phyloP scores from a whole-genome alignment of 176 grass and related monocot species.

The Guadua angustifolia region DNA sequence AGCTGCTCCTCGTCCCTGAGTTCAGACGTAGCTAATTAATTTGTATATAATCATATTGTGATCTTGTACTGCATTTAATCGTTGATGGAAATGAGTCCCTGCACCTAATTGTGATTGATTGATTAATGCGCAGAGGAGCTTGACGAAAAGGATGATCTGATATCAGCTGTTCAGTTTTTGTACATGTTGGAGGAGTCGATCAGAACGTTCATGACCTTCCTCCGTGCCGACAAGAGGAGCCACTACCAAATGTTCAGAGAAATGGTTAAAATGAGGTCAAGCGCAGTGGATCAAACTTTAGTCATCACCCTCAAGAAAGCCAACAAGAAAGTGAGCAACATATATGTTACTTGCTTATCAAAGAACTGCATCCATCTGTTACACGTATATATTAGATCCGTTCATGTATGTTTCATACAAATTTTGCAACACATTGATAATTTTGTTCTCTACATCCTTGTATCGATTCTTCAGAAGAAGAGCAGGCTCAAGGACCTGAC shows the following conservation, averaged over 20 bases:
- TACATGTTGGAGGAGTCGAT: conserved; percentile 70
- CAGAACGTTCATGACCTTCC: conserved; percentile 85
- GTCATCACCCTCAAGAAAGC: conserved; percentile 57
- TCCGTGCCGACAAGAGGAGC: conserved; percentile 69
- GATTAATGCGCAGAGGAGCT: conserved; percentile 48
- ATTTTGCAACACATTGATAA: too few relatives aligned
- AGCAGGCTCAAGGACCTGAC: conserved; percentile 72
- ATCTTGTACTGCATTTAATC: neutral
- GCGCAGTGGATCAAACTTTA: conserved; percentile 43
- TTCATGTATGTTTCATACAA: too few relatives aligned
- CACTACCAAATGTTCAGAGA: conserved; percentile 72
- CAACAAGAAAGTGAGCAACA: conserved; percentile 57
- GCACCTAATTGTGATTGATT: neutral
- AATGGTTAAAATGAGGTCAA: conserved; percentile 53
- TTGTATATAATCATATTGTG: neutral
- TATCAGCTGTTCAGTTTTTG: conserved; percentile 81
- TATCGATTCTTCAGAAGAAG: conserved; percentile 67
- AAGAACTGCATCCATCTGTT: neutral
- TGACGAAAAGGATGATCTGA: conserved; percentile 73
- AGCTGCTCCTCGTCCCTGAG: conserved; percentile 85
- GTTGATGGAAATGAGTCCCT: neutral
- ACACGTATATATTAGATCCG: too few relatives aligned
- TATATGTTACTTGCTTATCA: neutral
- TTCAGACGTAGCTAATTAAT: conserved; percentile 56
- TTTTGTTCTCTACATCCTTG: too few relatives aligned